phyloP scores from a whole-genome alignment of 345 rosid genomes.

The Brassica nigra region DNA sequence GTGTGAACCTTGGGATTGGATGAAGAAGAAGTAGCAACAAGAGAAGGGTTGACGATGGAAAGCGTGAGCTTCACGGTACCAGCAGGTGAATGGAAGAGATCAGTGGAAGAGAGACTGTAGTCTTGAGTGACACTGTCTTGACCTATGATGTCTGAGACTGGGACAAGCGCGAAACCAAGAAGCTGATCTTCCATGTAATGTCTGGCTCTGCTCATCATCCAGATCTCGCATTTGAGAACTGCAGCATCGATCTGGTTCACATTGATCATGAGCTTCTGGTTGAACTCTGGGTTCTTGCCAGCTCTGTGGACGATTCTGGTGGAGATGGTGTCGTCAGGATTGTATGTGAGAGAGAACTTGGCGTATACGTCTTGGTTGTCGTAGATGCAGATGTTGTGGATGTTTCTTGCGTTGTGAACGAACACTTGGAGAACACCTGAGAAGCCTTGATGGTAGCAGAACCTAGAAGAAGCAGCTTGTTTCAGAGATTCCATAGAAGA shows the following conservation, averaged over 20 bases:
- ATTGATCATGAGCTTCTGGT: slow-evolving; percentile 59
- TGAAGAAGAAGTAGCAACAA: slow-evolving; percentile 21
- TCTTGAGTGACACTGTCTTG: slow-evolving; percentile 70
- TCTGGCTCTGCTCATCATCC: slow-evolving; percentile 90
- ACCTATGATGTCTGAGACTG: slow-evolving; percentile 65
- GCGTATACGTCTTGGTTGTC: slow-evolving; percentile 96
- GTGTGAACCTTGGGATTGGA: slow-evolving; percentile 38
- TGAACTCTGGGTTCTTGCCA: slow-evolving; percentile 89
- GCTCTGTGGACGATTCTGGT: slow-evolving; percentile 78
- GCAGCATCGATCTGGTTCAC: slow-evolving; percentile 62
- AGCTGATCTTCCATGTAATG: slow-evolving; percentile 96
- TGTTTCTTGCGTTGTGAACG: slow-evolving; percentile 90
- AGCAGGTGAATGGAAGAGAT: slow-evolving; percentile 92
- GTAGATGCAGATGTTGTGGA: slow-evolving; percentile 96
- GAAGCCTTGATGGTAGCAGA: slow-evolving; percentile 49
- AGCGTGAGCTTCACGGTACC: slow-evolving; percentile 79
- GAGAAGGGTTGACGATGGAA: slow-evolving; percentile 49
- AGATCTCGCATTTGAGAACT: slow-evolving; percentile 92
- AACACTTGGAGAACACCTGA: slow-evolving; percentile 69
- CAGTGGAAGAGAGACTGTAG: slow-evolving; percentile 86
- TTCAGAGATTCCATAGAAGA: slow-evolving; percentile 58
- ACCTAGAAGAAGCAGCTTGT: slow-evolving; percentile 50
- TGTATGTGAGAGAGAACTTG: slow-evolving; percentile 87
- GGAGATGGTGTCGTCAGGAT: slow-evolving; percentile 82
- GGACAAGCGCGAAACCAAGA: slow-evolving; percentile 79